Evolutionary conservation across 257 asterid species (phyloP), one percentile per base, ranked within the genome.

Genomic region (Capsicum pubescens): DNA sequence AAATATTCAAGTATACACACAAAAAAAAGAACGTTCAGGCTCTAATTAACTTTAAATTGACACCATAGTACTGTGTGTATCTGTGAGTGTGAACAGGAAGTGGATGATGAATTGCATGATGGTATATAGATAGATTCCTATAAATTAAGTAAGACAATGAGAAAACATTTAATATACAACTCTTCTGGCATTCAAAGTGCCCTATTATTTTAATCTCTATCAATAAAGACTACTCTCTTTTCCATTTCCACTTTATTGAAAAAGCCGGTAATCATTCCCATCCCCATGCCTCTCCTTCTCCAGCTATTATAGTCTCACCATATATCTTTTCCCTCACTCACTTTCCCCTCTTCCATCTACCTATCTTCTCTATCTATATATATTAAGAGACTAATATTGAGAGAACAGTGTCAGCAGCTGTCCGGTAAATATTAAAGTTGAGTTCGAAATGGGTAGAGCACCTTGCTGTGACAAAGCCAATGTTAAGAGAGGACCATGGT

Each of bases 401-500:
- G 19, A 2, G 52, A 21, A 54, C 19, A 36, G 10, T 50, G 9
- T 9, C 82, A 80, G 19, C 39, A 39, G 44, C 44, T 39, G 44
- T 39, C 44, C 44, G 3, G 4, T 39, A 39, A 39, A 39, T 39
- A 39, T 39, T 39, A 39, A 9, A 44, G 35, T 69, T 3, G 66
- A 50, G 21, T 0, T 3, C 52, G 57, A 42, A 8, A 88, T 89
- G 91, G 91, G 91, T 7, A 89, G 91, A 87, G 86, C 91, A 8
- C 91, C 91, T 79, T 89, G 91, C 59, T 89, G 91, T 52, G 91
- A 89, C 84, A 89, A 89, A 78, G 85, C 86, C 42, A 89, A 83
- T 55, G 91, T 89, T 48, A 89, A 89, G 89, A 89, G 84, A 87
- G 91, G 91, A 8, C 90, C 90, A 2, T 89, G 91, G 91, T 89